Conservation (phyloP, 345 rosid species). For the Moricandia arvensis region DNA sequence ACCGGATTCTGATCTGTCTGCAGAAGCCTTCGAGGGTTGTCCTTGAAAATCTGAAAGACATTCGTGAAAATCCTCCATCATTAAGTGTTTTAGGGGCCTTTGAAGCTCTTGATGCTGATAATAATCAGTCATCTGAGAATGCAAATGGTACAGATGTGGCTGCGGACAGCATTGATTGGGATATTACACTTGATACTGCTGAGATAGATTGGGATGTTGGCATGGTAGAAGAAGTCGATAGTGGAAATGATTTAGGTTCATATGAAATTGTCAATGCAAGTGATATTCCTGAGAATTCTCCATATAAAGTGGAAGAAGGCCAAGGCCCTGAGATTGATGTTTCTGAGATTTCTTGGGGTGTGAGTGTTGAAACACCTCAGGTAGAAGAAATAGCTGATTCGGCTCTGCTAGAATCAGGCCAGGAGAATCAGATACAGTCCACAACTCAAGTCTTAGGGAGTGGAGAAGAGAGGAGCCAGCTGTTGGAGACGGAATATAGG, state of each 20-base stretch:
- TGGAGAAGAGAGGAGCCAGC: slow-evolving; percentile 68
- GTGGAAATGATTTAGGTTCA: slow-evolving; percentile 80
- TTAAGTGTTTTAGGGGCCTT: slow-evolving; percentile 57
- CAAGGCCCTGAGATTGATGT: slow-evolving; percentile 42
- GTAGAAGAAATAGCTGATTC: slow-evolving; percentile 61
- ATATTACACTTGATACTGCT: slow-evolving; percentile 71
- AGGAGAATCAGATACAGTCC: slow-evolving; percentile 41
- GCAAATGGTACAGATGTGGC: slow-evolving; percentile 51
- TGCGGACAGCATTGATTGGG: slow-evolving; percentile 80
- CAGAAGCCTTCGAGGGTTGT: slow-evolving; percentile 58
- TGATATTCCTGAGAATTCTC: slow-evolving; percentile 54
- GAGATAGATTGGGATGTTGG: slow-evolving; percentile 97
- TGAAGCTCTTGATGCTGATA: slow-evolving; percentile 49
- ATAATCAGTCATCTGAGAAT: slow-evolving; percentile 41
- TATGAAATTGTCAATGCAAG: slow-evolving; percentile 86
- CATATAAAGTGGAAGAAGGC: slow-evolving; percentile 43
- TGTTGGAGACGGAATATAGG: slow-evolving; percentile 84
- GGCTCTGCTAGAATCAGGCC: slow-evolving; percentile 36
- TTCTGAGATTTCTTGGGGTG: slow-evolving; percentile 85
- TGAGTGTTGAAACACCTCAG: slow-evolving; percentile 87
- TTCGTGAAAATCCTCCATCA: slow-evolving; percentile 77
- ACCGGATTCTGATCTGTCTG: slow-evolving; percentile 35
- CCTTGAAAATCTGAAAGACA: slow-evolving; percentile 58
- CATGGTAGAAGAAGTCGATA: slow-evolving; percentile 73
- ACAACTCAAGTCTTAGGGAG: slow-evolving; percentile 40